These are phyloP conservation scores for Fusarium bactridioides DNA, from an alignment of 2,329 filamentous ascomycete species.

Conservation along the genomic window DNA sequence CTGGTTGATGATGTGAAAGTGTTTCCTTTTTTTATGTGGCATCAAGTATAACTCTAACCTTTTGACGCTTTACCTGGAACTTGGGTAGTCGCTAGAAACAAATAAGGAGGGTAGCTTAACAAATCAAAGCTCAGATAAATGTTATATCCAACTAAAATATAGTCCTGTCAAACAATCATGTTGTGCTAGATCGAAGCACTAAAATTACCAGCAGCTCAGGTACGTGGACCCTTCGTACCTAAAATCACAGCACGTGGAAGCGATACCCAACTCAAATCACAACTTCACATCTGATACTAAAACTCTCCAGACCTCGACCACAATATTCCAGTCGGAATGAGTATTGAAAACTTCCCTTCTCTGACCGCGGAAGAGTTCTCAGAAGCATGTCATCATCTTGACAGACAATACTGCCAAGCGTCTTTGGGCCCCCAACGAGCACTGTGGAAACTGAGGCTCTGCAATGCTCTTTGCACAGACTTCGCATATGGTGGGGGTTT, in stretches of 20 bases:
- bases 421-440: slow-evolving; percentile 62
- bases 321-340: slow-evolving; percentile 40
- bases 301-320: not conserved
- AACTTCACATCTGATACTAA: not conserved
- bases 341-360: slow-evolving; percentile 66
- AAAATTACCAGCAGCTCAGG: not conserved
- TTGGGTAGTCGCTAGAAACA: not conserved
- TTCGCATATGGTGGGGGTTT: slow-evolving; percentile 54
- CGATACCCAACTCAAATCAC: slow-evolving; percentile 16
- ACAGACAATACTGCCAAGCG: slow-evolving; percentile 65
- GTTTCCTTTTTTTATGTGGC: not conserved
- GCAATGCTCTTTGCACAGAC: slow-evolving; percentile 58
- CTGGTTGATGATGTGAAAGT: not conserved
- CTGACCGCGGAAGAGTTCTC: slow-evolving; percentile 69
- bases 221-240: slow-evolving; percentile 7
- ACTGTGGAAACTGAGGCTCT: slow-evolving; percentile 63
- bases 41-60: not conserved
- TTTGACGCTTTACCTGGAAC: not conserved
- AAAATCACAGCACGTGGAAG: slow-evolving; percentile 15
- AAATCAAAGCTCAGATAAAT: not conserved
- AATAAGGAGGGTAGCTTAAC: too few species aligned
- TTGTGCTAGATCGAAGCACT: not conserved
- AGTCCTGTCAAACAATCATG: not conserved
- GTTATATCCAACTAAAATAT: not conserved
- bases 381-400: slow-evolving; percentile 69